A percentile compares a stretch with the other conserved stretches of the same genome.
These are phyloP conservation scores for Xylariaceae sp. DNA, from an alignment of 2,329 filamentous ascomycete genomes.

Conservation along the genomic window DNA sequence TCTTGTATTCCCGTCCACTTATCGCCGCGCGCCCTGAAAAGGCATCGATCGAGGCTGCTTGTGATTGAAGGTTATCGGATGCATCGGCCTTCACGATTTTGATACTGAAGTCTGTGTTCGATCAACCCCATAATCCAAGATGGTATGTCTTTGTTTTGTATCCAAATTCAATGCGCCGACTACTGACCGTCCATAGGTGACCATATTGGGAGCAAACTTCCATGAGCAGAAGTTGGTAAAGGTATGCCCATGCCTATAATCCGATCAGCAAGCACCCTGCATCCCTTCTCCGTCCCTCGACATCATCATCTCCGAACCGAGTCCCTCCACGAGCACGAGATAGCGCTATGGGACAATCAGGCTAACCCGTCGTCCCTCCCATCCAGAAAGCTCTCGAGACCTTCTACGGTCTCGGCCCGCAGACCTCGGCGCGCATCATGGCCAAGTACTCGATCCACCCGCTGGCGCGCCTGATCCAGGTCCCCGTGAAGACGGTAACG, in stretches of 20 bases:
- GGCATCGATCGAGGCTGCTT: not conserved
- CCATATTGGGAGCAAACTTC: slow-evolving; percentile 85
- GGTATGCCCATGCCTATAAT: slow-evolving; percentile 42
- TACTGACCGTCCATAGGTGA: slow-evolving; percentile 51
- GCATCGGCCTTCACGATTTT: slow-evolving; percentile 2
- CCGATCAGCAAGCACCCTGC: not conserved
- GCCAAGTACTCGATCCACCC: slow-evolving; percentile 86
- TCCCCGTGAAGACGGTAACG: slow-evolving; percentile 71
- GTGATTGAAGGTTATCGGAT: slow-evolving; percentile 2
- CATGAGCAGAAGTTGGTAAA: slow-evolving; percentile 75
- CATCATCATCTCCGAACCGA: not conserved
- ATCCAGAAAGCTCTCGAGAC: slow-evolving; percentile 65
- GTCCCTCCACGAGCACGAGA: no score
- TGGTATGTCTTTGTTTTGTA: slow-evolving; percentile 9
- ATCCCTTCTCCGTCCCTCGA: not conserved
- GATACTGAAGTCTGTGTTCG: not conserved
- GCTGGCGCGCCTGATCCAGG: slow-evolving; percentile 67
- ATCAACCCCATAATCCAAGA: slow-evolving; percentile 8
- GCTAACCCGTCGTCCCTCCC: not conserved
- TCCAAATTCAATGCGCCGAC: not conserved
- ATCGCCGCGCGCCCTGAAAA: not conserved
- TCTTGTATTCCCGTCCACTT: slow-evolving; percentile 1
- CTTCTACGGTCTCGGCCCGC: slow-evolving; percentile 80
- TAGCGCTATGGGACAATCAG: not conserved
- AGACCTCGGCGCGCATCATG: slow-evolving; percentile 67